Base-by-base conservation (phyloP, 495 filamentous ascomycete genomes). In the Neurospora sp. region DNA sequence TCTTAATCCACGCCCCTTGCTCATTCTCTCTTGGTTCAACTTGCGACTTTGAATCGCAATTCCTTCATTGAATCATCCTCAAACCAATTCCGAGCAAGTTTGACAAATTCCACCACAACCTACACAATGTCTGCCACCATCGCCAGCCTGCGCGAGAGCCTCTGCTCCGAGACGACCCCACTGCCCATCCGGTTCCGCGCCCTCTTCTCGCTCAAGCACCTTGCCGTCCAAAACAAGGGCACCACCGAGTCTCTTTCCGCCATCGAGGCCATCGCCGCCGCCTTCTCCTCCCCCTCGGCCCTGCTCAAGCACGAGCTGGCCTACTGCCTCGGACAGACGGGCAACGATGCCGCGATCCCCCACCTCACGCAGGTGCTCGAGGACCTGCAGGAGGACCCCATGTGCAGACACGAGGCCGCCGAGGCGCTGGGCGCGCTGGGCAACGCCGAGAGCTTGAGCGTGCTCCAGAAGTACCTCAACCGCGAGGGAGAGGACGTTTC, bases 391-490 rank as follows among this genome's bases (percentile, higher is more conserved):
- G 93, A 98, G 82, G 95, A 97, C 85, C 82, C 90, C 54, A 99
- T 99, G 94, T 96, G 93, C 79, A 88, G 96, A 76, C 96, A 99
- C 77, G 96, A 99, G 84, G 95, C 96, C 6, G 96, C 94, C 3
- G 96, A 99, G 86, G 96, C 95, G 23, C 86, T 99, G 31, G 96
- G 94, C 5, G 96, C 96, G 35, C 85, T 99, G 70, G 93, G 92
- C 1, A 89, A 96, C 72, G 80, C 82, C 12, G 86, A 84, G 4
- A 94, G 92, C 75, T 79, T 98, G 79, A 88, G 87, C 1, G 80
- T 97, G 14, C 82, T 99, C 71, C 90, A 87, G 79, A 78, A 85
- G 70, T 87, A 94, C 77, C 86, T 92, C 62, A 90, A 96, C 79
- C 88, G 93, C 54, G 79, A 83, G 70, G 87, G 86, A 4, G 93